Conservation (phyloP, 331 rosid species). For the Telfairia occidentalis region DNA sequence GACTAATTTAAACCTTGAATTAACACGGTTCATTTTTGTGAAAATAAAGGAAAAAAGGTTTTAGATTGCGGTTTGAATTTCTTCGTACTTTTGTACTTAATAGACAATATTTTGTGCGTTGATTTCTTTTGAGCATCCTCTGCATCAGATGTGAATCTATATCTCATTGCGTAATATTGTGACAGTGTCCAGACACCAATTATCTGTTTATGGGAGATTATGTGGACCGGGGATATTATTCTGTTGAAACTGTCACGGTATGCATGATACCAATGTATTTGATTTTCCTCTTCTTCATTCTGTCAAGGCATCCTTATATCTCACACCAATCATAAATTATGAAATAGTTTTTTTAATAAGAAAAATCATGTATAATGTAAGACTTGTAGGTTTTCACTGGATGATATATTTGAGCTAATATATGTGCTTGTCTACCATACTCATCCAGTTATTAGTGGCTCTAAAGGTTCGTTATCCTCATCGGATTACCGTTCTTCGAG, state of each 20-base stretch:
- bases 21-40: not conserved
- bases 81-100: not conserved
- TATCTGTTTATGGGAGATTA: slow-evolving; percentile 99
- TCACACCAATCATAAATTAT: not conserved
- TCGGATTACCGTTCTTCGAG: slow-evolving; percentile 94
- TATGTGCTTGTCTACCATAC: slow-evolving; percentile 12
- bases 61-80: not conserved
- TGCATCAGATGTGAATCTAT: not conserved
- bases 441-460: slow-evolving; percentile 81
- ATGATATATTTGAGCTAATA: slow-evolving; percentile 15
- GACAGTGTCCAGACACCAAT: slow-evolving; percentile 97
- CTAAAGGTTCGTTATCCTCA: slow-evolving; percentile 89
- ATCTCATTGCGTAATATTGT: slow-evolving; percentile 17
- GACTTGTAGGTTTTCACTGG: slow-evolving; percentile 5
- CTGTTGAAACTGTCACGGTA: slow-evolving; percentile 99
- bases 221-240: slow-evolving; percentile 98
- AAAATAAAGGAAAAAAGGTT: not conserved
- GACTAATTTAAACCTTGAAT: not conserved
- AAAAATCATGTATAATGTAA: slow-evolving; percentile 1
- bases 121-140: not conserved
- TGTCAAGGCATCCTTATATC: not conserved
- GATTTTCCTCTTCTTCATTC: slow-evolving; percentile 5
- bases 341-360: not conserved
- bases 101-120: not conserved
- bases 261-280: slow-evolving; percentile 14